Conservation (phyloP, 139 green algal species). For the Chlorella vulgaris region DNA sequence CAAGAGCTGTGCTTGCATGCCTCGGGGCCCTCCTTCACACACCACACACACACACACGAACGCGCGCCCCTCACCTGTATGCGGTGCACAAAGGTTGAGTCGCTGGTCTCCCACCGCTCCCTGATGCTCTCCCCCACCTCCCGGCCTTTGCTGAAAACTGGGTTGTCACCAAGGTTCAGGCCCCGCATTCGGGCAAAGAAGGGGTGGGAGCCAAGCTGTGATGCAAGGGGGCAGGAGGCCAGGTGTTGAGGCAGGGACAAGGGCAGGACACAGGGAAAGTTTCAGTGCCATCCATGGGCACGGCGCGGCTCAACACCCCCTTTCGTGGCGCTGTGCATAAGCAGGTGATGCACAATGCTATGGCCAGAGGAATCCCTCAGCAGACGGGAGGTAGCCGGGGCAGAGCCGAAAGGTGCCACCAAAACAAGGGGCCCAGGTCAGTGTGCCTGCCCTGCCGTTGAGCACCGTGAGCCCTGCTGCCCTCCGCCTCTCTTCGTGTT, state of each 20-base stretch:
- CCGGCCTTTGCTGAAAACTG: slow-evolving; percentile 54
- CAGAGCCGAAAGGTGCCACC: too few relatives aligned
- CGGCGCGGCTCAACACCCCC: too few relatives aligned
- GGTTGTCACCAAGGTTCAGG: slow-evolving; percentile 28
- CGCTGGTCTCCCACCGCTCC: slow-evolving; percentile 92
- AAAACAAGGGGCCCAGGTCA: neutral
- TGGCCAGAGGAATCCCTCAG: neutral
- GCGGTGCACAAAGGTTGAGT: slow-evolving; percentile 91
- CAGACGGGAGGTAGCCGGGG: neutral
- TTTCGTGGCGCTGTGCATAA: too few relatives aligned
- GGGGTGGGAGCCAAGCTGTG: slow-evolving; percentile 55
- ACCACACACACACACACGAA: neutral
- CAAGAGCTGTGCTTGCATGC: too few relatives aligned
- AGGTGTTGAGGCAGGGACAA: neutral
- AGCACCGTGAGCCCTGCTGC: too few relatives aligned
- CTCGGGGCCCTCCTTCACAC: neutral
- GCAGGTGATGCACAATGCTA: neutral
- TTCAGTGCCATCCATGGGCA: too few relatives aligned
- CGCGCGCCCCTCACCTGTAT: slow-evolving; percentile 71
- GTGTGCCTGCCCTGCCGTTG: too few relatives aligned
- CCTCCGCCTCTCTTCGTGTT: too few relatives aligned
- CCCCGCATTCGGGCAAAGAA: slow-evolving; percentile 53
- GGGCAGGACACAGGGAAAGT: neutral
- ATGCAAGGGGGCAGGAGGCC: too few relatives aligned
- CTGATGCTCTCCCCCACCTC: slow-evolving; percentile 85